These are phyloP conservation scores for Trifolium repens DNA, from an alignment of 306 rosid genomes.

Conservation along the genomic window DNA sequence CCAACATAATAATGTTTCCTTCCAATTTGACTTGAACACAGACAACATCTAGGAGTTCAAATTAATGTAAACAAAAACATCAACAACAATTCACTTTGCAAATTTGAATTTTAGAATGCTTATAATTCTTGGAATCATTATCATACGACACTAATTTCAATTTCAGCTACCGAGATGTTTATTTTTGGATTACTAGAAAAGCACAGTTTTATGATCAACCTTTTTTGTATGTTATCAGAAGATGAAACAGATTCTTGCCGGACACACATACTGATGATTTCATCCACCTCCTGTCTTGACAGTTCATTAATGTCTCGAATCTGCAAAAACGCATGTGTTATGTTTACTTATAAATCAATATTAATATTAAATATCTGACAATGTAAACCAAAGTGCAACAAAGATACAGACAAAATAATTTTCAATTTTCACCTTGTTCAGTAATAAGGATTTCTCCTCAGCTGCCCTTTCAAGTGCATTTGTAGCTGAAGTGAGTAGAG, in stretches of 20 bases:
- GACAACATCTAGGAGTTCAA: conserved; percentile 6
- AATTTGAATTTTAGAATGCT: background rate
- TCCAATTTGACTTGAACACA: background rate
- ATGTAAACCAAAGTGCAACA: background rate
- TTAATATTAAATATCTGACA: background rate
- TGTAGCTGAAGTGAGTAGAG: conserved; percentile 70
- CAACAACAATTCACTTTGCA: conserved; percentile 14
- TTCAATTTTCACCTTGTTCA: conserved; percentile 68
- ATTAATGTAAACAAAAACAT: background rate
- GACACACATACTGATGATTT: conserved; percentile 71
- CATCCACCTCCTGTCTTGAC: conserved; percentile 94
- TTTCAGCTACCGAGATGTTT: background rate
- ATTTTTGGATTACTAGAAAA: conserved; percentile 23
- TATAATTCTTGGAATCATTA: background rate
- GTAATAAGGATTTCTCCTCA: conserved; percentile 77
- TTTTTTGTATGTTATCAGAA: conserved; percentile 85
- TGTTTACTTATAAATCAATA: conserved; percentile 19
- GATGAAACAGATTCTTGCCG: conserved; percentile 62
- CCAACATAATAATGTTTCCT: background rate
- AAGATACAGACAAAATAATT: conserved; percentile 1
- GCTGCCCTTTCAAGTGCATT: conserved; percentile 84
- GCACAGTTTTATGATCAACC: conserved; percentile 46
- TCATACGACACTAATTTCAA: conserved; percentile 4
- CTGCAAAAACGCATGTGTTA: conserved; percentile 47
- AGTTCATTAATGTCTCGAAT: conserved; percentile 88